Evolutionary conservation across 2,329 filamentous ascomycete genomes (phyloP).

Genomic region (Macroventuria anomochaeta): DNA sequence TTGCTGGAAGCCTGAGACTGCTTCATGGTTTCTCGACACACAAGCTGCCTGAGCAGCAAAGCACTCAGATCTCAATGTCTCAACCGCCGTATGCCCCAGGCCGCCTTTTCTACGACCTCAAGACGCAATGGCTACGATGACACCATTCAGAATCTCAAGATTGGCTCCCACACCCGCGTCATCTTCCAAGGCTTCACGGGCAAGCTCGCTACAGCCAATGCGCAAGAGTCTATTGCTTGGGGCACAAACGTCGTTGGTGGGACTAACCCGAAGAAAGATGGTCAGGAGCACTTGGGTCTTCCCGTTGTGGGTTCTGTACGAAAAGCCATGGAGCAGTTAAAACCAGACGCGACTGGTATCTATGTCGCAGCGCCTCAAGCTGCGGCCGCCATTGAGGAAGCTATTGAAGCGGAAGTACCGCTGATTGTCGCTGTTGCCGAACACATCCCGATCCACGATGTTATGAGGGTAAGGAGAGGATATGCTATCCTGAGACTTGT

Average conservation of each 20-base stretch:
- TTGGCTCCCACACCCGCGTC: conserved; percentile 69
- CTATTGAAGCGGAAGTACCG: conserved; percentile 78
- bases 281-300: conserved; percentile 70
- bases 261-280: conserved; percentile 63
- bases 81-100: conserved; percentile 14
- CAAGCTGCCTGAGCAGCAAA: conserved; percentile 17
- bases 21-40: conserved; percentile 19
- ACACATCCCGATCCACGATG: conserved; percentile 79
- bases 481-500: neutral
- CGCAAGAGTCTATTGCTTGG: conserved; percentile 76
- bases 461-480: conserved; percentile 65
- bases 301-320: conserved; percentile 73
- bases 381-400: conserved; percentile 75
- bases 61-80: conserved; percentile 1
- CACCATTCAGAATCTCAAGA: conserved; percentile 70
- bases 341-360: conserved; percentile 78
- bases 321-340: conserved; percentile 71
- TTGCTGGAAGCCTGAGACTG: neutral
- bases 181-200: conserved; percentile 77
- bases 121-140: conserved; percentile 60
- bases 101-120: conserved; percentile 39
- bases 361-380: conserved; percentile 81
- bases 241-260: conserved; percentile 82
- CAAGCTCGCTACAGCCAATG: conserved; percentile 74
- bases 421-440: conserved; percentile 81